A percentile compares a stretch with the other conserved stretches of the same genome.
Evolutionary conservation across 495 filamentous ascomycete species (phyloP).

Genomic region (Aspergillus affinis): DNA sequence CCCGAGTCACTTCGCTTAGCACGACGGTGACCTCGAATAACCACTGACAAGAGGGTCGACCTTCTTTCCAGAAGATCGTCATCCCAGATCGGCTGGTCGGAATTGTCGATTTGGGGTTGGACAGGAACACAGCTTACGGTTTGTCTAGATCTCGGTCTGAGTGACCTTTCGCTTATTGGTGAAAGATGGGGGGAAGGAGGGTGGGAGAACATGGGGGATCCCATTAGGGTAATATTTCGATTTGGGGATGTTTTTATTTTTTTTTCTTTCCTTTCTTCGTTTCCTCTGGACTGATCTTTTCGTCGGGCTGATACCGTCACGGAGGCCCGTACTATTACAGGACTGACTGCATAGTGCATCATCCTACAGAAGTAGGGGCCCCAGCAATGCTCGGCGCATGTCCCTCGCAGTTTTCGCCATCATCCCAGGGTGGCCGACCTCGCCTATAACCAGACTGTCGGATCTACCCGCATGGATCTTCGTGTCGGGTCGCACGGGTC

Average conservation of each 20-base stretch:
- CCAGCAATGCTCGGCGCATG: neutral
- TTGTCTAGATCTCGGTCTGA: neutral
- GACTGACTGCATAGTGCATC: neutral
- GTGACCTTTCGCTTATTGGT: neutral
- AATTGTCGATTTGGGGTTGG: neutral
- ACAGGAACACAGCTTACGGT: neutral
- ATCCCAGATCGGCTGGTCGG: neutral
- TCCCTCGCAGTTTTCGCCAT: neutral
- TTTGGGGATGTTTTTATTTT: no score
- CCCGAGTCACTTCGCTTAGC: neutral
- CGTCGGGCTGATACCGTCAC: no score
- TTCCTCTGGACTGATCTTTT: neutral
- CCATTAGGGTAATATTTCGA: no score
- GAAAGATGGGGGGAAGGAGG: no score
- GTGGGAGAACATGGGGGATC: no score
- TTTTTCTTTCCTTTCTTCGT: no score
- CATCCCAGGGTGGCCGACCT: neutral
- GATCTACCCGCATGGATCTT: slow-evolving; percentile 18
- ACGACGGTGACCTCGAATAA: no score
- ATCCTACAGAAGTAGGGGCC: neutral
- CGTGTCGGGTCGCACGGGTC: neutral
- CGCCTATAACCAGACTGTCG: slow-evolving; percentile 23
- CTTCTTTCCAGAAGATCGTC: neutral
- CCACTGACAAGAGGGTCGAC: neutral
- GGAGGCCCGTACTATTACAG: no score